Percentiles rank a stretch among this genome's conserved stretches.
These are phyloP conservation scores for Fusarium sterilihyphosum DNA, from an alignment of 2,329 filamentous ascomycete genomes.

Conservation along the genomic window DNA sequence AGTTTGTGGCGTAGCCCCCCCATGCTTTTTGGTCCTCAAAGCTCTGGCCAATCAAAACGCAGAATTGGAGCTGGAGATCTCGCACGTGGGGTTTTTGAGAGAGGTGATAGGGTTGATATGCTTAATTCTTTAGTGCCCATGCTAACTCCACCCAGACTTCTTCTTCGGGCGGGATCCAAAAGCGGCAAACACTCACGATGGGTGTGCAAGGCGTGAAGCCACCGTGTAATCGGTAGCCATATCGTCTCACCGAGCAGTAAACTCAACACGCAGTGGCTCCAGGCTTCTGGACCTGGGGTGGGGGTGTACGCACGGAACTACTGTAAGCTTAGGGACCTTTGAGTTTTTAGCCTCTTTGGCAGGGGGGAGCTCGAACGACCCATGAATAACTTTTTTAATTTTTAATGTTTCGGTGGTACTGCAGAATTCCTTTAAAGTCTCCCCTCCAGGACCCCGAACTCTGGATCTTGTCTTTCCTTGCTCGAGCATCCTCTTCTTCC, in stretches of 20 bases:
- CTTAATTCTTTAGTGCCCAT: slow-evolving; percentile 24
- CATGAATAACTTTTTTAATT: neutral
- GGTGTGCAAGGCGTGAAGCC: neutral
- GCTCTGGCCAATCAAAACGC: neutral
- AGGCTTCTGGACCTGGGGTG: slow-evolving; percentile 22
- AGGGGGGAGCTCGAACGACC: neutral
- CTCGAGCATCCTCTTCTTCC: slow-evolving; percentile 28
- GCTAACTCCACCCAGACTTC: neutral
- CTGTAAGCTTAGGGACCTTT: slow-evolving; percentile 3
- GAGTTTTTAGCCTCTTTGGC: slow-evolving; percentile 1
- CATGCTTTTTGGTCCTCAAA: neutral
- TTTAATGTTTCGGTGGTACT: neutral
- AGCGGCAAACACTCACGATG: slow-evolving; percentile 26
- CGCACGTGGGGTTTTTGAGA: slow-evolving; percentile 24
- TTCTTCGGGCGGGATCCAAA: neutral
- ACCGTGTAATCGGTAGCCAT: slow-evolving; percentile 33
- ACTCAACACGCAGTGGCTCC: neutral
- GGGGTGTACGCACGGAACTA: slow-evolving; percentile 3
- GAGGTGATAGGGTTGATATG: slow-evolving; percentile 32
- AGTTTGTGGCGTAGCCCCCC: slow-evolving; percentile 13
- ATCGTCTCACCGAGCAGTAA: slow-evolving; percentile 37
- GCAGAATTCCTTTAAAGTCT: slow-evolving; percentile 31
- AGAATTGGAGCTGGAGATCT: neutral
- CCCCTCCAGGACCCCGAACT: slow-evolving; percentile 16
- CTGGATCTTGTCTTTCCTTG: neutral